Evolutionary conservation across 768 basidiomycete genomes (phyloP).

Genomic region (Boletus edulis): DNA sequence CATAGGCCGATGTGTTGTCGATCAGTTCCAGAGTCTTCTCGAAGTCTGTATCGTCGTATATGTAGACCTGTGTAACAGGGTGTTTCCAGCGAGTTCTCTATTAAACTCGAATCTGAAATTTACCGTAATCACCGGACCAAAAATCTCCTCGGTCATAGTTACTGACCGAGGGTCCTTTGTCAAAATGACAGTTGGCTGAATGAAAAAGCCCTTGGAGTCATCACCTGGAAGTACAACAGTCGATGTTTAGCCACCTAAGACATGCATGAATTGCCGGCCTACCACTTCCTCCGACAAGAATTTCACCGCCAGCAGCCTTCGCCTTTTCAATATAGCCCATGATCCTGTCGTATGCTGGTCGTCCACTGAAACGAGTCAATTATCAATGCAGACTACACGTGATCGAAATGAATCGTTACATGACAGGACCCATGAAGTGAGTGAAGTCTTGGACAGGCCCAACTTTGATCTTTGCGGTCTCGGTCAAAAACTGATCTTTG

Average conservation of each 20-base stretch:
- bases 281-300: conserved; percentile 85
- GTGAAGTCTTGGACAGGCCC: conserved; percentile 72
- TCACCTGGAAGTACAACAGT: conserved; percentile 49
- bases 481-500: conserved; percentile 70
- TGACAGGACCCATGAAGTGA: conserved; percentile 96
- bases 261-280: conserved; percentile 13
- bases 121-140: conserved; percentile 93
- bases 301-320: conserved; percentile 83
- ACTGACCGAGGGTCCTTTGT: conserved; percentile 87
- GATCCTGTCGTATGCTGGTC: conserved; percentile 88
- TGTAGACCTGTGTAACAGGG: conserved; percentile 57
- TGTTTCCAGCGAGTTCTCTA: not conserved
- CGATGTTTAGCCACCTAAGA: not conserved
- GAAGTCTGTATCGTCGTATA: conserved; percentile 85
- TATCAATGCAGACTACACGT: not conserved
- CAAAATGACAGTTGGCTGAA: conserved; percentile 92
- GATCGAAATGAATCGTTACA: conserved; percentile 45
- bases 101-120: conserved; percentile 13
- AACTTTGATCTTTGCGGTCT: conserved; percentile 83
- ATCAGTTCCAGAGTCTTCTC: conserved; percentile 86
- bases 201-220: conserved; percentile 88
- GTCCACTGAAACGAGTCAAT: conserved; percentile 48
- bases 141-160: conserved; percentile 94
- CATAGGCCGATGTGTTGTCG: conserved; percentile 84
- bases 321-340: conserved; percentile 81